Conservation (phyloP, 2,329 filamentous ascomycete species). For the Didymella pinodella region DNA sequence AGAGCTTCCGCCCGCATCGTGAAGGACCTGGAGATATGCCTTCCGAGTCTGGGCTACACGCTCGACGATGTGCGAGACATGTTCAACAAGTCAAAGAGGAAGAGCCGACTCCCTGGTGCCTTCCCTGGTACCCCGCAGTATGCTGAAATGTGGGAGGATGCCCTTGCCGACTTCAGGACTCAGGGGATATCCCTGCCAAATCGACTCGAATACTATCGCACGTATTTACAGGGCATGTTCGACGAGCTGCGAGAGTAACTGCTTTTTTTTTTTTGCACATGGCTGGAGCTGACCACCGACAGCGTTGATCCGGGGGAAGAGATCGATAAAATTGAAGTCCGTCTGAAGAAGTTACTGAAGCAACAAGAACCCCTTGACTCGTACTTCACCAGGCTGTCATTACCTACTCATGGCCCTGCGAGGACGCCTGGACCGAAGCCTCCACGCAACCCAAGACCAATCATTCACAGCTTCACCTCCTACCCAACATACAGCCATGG, state of each 20-base stretch:
- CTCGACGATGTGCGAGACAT: constrained; percentile 58
- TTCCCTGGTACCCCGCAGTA: constrained; percentile 54
- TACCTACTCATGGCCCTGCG: constrained; percentile 34
- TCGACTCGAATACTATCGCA: constrained; percentile 60
- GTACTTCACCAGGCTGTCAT: constrained; percentile 42
- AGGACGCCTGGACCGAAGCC: constrained; percentile 42
- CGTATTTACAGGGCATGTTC: constrained; percentile 57
- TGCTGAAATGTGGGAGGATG: constrained; percentile 60
- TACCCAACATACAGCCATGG: constrained; percentile 35
- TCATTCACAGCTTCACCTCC: constrained; percentile 38
- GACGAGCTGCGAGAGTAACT: constrained; percentile 58
- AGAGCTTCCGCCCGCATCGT: constrained; percentile 49
- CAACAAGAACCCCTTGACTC: constrained; percentile 48
- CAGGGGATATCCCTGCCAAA: constrained; percentile 57
- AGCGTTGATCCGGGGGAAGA: constrained; percentile 45
- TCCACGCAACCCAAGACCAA: constrained; percentile 39
- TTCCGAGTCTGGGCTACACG: constrained; percentile 60
- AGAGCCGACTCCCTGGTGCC: constrained; percentile 41
- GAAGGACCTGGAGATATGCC: constrained; percentile 59
- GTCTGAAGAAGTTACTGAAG: constrained; percentile 44
- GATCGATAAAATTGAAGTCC: constrained; percentile 36
- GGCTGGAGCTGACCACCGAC: constrained; percentile 24
- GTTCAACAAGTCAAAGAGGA: constrained; percentile 50
- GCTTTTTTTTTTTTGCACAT: background rate
- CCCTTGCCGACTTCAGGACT: constrained; percentile 56